phyloP scores from a whole-genome alignment of 1,284 basidiomycete genomes.

The Boletus sp. region DNA sequence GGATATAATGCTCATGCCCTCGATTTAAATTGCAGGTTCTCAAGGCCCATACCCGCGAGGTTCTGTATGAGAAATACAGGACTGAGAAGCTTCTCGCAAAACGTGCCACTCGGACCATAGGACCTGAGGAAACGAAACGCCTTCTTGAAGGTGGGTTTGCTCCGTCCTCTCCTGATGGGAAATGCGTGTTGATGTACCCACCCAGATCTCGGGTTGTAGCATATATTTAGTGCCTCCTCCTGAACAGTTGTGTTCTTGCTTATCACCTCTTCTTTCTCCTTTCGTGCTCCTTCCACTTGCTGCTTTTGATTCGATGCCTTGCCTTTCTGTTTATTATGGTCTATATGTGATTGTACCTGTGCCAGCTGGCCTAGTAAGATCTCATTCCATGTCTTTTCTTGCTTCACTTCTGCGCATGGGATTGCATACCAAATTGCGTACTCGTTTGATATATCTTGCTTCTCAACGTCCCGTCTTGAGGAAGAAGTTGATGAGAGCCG shows the following conservation, averaged over 20 bases:
- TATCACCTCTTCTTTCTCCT: slow-evolving; percentile 16
- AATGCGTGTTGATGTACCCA: slow-evolving; percentile 21
- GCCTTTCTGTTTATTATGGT: slow-evolving; percentile 6
- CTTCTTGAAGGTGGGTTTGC: slow-evolving; percentile 61
- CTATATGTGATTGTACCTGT: slow-evolving; percentile 19
- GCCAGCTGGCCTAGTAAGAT: slow-evolving; percentile 15
- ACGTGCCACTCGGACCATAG: slow-evolving; percentile 72
- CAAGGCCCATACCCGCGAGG: slow-evolving; percentile 75
- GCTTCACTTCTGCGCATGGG: slow-evolving; percentile 17
- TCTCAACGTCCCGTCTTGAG: slow-evolving; percentile 4
- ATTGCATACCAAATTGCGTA: slow-evolving; percentile 23
- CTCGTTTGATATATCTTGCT: slow-evolving; percentile 22
- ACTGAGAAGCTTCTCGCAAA: slow-evolving; percentile 81
- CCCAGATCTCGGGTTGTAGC: slow-evolving; percentile 40
- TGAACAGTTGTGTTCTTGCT: slow-evolving; percentile 23
- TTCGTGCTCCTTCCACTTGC: slow-evolving; percentile 9
- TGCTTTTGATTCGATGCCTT: slow-evolving; percentile 6
- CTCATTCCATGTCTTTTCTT: slow-evolving; percentile 23
- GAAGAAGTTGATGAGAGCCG: slow-evolving; percentile 7
- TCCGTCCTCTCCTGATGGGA: slow-evolving; percentile 19
- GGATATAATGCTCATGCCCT: slow-evolving; percentile 14
- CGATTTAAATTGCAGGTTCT: slow-evolving; percentile 53
- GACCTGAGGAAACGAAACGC: slow-evolving; percentile 64
- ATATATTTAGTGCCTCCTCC: slow-evolving; percentile 24
- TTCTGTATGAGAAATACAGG: slow-evolving; percentile 78